Percentiles rank a stretch among this genome's conserved stretches.
Conservation (phyloP, 495 filamentous ascomycete genomes). For the Xylaria palmicola region DNA sequence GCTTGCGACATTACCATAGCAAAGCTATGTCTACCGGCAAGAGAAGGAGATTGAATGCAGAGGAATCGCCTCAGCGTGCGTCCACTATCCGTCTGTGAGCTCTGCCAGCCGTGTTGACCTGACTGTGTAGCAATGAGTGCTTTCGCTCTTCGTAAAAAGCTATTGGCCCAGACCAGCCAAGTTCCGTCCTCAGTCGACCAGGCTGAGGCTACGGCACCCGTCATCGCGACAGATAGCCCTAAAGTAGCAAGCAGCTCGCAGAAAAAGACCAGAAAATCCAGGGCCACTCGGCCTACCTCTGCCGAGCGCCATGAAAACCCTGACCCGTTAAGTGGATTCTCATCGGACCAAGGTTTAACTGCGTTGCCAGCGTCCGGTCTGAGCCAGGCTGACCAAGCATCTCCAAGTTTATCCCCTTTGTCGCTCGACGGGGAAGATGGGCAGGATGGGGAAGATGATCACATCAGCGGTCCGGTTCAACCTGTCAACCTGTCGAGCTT, state of each 20-base stretch:
- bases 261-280: constrained; percentile 8
- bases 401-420: constrained; percentile 20
- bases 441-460: neutral
- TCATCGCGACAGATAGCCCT: neutral
- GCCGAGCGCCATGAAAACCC: neutral
- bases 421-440: constrained; percentile 18
- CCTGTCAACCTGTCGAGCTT: constrained; percentile 43
- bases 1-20: no score
- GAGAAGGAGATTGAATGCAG: constrained; percentile 40
- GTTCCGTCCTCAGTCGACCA: neutral
- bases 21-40: constrained; percentile 42
- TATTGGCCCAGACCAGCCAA: constrained; percentile 27
- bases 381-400: neutral
- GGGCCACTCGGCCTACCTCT: neutral
- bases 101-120: neutral
- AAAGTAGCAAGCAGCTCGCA: neutral
- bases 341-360: neutral
- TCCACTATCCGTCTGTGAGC: constrained; percentile 5
- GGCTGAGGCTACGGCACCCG: neutral
- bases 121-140: constrained; percentile 44
- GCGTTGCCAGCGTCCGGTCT: neutral
- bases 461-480: neutral
- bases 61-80: constrained; percentile 30
- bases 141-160: constrained; percentile 48
- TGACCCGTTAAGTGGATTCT: neutral